These are phyloP conservation scores for Flaveria bidentis DNA, from an alignment of 129 eudicot genomes.

Conservation along the genomic window DNA sequence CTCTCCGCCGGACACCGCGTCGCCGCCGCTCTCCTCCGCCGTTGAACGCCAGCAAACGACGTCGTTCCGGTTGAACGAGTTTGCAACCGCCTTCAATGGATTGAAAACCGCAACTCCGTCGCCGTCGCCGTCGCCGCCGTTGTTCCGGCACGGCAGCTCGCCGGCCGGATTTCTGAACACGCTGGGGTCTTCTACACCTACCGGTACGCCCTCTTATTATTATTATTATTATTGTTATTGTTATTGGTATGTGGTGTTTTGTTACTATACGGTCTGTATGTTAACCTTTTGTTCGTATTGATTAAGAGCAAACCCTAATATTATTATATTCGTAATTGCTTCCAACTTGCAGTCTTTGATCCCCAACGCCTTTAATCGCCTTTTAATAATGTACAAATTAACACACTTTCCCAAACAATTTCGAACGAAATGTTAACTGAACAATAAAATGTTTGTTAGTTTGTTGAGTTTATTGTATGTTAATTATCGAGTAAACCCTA, in stretches of 20 bases:
- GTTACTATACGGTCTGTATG: too few species aligned
- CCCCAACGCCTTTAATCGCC: background rate
- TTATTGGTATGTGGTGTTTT: too few species aligned
- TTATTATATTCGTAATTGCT: conserved; percentile 4
- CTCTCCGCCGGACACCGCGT: conserved; percentile 33
- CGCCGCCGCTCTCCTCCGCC: background rate
- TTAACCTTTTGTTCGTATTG: background rate
- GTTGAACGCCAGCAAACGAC: conserved; percentile 23
- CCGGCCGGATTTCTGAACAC: conserved; percentile 79
- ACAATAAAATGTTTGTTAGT: background rate
- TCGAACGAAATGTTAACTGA: background rate
- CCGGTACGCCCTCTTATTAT: conserved; percentile 22
- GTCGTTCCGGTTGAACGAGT: conserved; percentile 38
- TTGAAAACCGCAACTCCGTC: conserved; percentile 7
- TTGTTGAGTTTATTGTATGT: background rate
- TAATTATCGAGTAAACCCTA: background rate
- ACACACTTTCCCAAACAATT: background rate
- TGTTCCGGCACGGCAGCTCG: conserved; percentile 74
- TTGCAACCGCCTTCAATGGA: conserved; percentile 32
- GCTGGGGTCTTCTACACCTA: conserved; percentile 31
- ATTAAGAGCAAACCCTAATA: too few species aligned
- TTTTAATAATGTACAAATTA: conserved; percentile 8
- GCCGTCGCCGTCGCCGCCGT: conserved; percentile 32
- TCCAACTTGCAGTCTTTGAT: conserved; percentile 3
- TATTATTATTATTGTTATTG: background rate